Evolutionary conservation across 1,284 basidiomycete genomes (phyloP), one percentile per base, ranked within the genome.

Genomic region (Boletus smithii): DNA sequence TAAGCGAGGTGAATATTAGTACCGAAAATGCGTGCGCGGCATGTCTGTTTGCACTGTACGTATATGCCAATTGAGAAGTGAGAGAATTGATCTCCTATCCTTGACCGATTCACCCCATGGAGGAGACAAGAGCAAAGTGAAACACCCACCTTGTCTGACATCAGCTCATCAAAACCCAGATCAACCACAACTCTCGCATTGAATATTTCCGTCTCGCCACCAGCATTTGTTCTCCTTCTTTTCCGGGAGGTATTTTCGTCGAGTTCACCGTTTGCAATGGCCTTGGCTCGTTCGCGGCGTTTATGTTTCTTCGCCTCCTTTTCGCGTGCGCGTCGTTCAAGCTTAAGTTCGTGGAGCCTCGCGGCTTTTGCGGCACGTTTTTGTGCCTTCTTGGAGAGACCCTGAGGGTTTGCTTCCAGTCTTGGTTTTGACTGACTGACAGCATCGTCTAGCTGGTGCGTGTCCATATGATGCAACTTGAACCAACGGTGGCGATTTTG

Each of bases 151-250:
- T 93, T 94, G 46, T 94, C 92, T 40, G 73, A 82, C 97, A 99
- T 99, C 69, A 88, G 76, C 39, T 93, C 83, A 66, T 99, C 97
- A 64, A 99, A 99, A 3, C 86, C 92, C 7, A 97, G 75, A 70
- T 99, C 97, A 23, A 99, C 71, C 17, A 97, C 81, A 2, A 99
- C 77, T 29, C 78, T 80, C 8, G 89, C 91, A 14, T 77, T 75
- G 61, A 92, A 94, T 81, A 60, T 67, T 70, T 45, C 44, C 38
- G 65, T 60, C 34, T 61, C 66, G n/a, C 37, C 26, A 8, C 22
- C 39, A 24, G 42, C 55, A 69, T 39, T 32, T 52, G 44, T 41
- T 73, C 69, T 37, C 71, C 73, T 29, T 68, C 71, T 47, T 74
- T 73, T 54, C 76, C 73, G 40, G 78, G 67, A 65, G 34, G 17